A percentile compares a stretch with the other conserved stretches of the same genome.
These are phyloP conservation scores for Drechmeria coniospora DNA, from an alignment of 2,329 filamentous ascomycete genomes.

Conservation along the genomic window DNA sequence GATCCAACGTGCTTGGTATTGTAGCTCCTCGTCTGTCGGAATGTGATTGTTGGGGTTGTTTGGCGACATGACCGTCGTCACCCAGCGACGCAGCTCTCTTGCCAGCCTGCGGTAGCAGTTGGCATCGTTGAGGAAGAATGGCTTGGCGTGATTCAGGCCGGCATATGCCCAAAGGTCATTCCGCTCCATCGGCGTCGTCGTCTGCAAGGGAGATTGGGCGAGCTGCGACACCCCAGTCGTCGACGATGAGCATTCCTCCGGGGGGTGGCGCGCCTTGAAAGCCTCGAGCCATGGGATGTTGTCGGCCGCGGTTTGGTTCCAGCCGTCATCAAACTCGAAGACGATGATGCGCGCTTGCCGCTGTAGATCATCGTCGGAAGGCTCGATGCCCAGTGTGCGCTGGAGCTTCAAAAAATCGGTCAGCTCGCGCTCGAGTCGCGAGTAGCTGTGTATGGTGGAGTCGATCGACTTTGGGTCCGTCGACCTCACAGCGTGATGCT, in stretches of 20 bases:
- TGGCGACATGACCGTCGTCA: slow-evolving; percentile 35
- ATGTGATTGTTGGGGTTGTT: slow-evolving; percentile 45
- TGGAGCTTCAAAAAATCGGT: slow-evolving; percentile 34
- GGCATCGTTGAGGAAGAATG: slow-evolving; percentile 40
- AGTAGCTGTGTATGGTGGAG: slow-evolving; percentile 43
- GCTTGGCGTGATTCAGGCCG: slow-evolving; percentile 7
- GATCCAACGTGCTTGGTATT: slow-evolving; percentile 47
- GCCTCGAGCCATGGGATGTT: slow-evolving; percentile 35
- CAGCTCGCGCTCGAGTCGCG: slow-evolving; percentile 39
- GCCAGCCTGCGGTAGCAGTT: slow-evolving; percentile 44
- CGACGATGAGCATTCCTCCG: slow-evolving; percentile 3
- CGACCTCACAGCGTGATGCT: slow-evolving; percentile 30
- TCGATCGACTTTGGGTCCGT: slow-evolving; percentile 40
- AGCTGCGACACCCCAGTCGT: slow-evolving; percentile 2
- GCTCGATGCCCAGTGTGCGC: slow-evolving; percentile 27
- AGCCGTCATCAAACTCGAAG: slow-evolving; percentile 45
- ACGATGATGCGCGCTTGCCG: slow-evolving; percentile 43
- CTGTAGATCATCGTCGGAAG: slow-evolving; percentile 39
- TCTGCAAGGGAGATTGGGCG: slow-evolving; percentile 7
- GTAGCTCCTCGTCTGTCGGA: slow-evolving; percentile 46
- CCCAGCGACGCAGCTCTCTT: slow-evolving; percentile 36
- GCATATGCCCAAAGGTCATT: slow-evolving; percentile 6
- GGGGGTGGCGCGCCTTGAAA: slow-evolving; percentile 33
- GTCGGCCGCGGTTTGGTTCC: slow-evolving; percentile 49
- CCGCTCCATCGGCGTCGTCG: slow-evolving; percentile 1